Percentiles rank a stretch among this genome's conserved stretches.
Conservation (phyloP, 805 yeast genomes). For the Candida adriatica region DNA sequence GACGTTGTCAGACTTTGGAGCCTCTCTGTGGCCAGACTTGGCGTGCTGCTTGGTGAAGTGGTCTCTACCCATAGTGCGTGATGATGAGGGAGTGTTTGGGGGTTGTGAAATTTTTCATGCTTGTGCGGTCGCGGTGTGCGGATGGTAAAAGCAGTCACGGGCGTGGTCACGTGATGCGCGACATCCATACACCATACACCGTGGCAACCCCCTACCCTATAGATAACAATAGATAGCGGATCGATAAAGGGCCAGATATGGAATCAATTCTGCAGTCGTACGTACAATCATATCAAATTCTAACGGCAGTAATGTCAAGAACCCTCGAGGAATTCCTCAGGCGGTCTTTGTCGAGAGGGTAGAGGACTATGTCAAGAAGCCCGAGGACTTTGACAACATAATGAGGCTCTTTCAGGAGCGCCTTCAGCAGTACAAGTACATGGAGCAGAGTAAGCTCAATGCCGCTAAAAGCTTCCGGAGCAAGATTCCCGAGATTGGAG, state of each 20-base stretch:
- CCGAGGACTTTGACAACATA: constrained; percentile 63
- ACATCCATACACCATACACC: too few species aligned
- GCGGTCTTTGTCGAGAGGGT: constrained; percentile 91
- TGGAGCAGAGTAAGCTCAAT: constrained; percentile 45
- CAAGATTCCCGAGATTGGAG: constrained; percentile 88
- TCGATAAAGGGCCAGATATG: too few species aligned
- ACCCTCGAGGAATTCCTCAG: constrained; percentile 94
- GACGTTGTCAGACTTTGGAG: constrained; percentile 99
- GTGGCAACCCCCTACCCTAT: too few species aligned
- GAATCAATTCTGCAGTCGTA: constrained; percentile 21
- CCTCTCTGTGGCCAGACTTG: constrained; percentile 93
- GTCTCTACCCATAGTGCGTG: constrained; percentile 85
- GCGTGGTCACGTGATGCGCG: too few species aligned
- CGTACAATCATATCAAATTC: constrained; percentile 2
- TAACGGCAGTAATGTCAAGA: constrained; percentile 27
- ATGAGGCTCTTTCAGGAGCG: constrained; percentile 79
- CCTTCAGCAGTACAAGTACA: constrained; percentile 81
- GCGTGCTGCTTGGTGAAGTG: constrained; percentile 94
- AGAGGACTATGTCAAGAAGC: constrained; percentile 60
- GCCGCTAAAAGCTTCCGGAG: constrained; percentile 40
- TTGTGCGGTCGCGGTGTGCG: constrained; percentile 10
- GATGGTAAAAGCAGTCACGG: too few species aligned
- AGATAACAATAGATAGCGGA: too few species aligned
- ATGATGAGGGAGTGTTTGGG: constrained; percentile 1
- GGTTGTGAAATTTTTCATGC: constrained; percentile 9